phyloP scores from a whole-genome alignment of 1,284 basidiomycete species.

The Malassezia globosa region DNA sequence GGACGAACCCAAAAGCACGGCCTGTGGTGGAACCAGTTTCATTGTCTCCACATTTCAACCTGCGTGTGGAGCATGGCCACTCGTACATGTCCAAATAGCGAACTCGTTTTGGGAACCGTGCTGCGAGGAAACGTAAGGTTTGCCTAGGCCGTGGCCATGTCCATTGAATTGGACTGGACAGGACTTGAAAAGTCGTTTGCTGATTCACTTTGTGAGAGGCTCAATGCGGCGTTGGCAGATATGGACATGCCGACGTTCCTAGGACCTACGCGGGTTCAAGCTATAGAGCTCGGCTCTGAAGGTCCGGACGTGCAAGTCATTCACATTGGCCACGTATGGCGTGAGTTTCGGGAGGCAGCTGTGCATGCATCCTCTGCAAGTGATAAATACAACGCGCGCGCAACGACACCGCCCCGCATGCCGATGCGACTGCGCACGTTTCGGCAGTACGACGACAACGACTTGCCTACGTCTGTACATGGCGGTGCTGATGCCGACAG shows the following conservation, averaged over 20 bases:
- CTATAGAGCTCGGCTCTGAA: slow-evolving; percentile 72
- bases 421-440: slow-evolving; percentile 14
- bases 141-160: too few species aligned
- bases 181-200: slow-evolving; percentile 60
- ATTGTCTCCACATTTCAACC: too few species aligned
- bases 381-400: not conserved
- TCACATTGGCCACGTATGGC: slow-evolving; percentile 84
- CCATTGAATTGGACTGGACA: slow-evolving; percentile 53
- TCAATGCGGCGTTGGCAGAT: slow-evolving; percentile 66
- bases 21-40: too few species aligned
- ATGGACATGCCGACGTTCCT: slow-evolving; percentile 77
- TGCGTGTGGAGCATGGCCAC: too few species aligned
- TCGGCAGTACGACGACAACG: slow-evolving; percentile 15
- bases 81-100: too few species aligned
- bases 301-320: slow-evolving; percentile 77
- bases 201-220: slow-evolving; percentile 59
- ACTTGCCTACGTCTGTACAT: slow-evolving; percentile 8
- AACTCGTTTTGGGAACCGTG: too few species aligned
- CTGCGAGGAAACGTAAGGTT: too few species aligned
- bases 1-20: too few species aligned
- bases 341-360: slow-evolving; percentile 56
- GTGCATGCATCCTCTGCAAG: not conserved
- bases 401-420: not conserved
- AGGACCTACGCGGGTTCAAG: slow-evolving; percentile 72
- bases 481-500: slow-evolving; percentile 19